Percentiles rank a stretch among this genome's conserved stretches.
Conservation (phyloP, 257 asterid species). For the Gardenia jasminoides region DNA sequence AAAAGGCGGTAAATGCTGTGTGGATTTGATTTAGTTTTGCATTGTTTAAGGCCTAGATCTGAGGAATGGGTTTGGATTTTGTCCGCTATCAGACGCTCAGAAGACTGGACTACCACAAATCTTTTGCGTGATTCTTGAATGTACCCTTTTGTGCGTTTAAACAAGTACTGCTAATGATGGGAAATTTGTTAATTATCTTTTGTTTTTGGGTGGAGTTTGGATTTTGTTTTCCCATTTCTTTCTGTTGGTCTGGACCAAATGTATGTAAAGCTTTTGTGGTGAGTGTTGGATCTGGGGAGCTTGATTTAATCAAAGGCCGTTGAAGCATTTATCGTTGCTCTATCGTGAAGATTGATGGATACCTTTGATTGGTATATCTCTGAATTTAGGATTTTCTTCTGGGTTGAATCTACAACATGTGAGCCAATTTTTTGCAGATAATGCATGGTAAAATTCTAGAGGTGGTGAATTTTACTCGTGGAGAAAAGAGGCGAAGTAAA, state of each 20-base stretch:
- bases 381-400: not conserved
- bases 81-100: not conserved
- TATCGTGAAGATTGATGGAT: no score
- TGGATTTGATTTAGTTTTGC: slow-evolving; percentile 1
- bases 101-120: not conserved
- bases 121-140: not conserved
- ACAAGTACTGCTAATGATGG: no score
- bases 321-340: not conserved
- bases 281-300: not conserved
- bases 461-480: not conserved
- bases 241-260: not conserved
- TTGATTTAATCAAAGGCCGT: not conserved
- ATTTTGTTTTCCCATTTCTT: not conserved
- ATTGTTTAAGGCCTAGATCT: slow-evolving; percentile 11
- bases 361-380: not conserved
- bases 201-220: no score
- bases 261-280: not conserved
- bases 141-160: not conserved
- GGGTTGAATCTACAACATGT: not conserved
- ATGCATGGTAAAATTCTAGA: not conserved
- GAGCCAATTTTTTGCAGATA: not conserved
- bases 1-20: not conserved
- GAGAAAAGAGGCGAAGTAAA: not conserved
- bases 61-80: not conserved
- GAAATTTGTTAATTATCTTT: no score